Evolutionary conservation across 106 monocot genomes (phyloP).

Genomic region (Cymbidium sinense): DNA sequence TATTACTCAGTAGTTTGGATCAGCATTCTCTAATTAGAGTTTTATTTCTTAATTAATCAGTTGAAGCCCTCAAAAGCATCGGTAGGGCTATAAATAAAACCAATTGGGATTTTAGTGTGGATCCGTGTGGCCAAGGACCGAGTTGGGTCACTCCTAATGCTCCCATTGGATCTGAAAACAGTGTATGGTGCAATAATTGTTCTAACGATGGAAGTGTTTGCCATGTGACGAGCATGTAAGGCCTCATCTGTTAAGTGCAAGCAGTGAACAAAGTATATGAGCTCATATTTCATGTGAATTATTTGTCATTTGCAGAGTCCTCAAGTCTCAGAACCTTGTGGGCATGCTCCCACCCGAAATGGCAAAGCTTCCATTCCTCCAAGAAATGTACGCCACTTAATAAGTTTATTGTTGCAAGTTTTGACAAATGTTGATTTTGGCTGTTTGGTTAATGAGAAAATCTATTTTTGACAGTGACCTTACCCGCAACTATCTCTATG

Average conservation of each 20-base stretch:
- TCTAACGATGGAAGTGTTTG: constrained; percentile 4
- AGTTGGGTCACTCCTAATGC: constrained; percentile 31
- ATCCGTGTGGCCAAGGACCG: constrained; percentile 45
- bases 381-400: constrained; percentile 5
- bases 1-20: too few relatives aligned
- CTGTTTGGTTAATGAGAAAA: background rate
- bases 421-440: background rate
- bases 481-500: constrained; percentile 7
- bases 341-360: constrained; percentile 8
- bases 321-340: constrained; percentile 10
- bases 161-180: constrained; percentile 24
- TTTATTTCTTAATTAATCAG: constrained; percentile 22
- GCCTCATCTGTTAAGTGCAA: background rate
- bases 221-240: constrained; percentile 14
- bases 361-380: constrained; percentile 6
- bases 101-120: constrained; percentile 58
- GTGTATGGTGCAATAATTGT: constrained; percentile 28
- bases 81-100: constrained; percentile 33
- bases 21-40: background rate
- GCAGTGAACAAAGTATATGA: too few relatives aligned
- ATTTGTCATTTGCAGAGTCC: constrained; percentile 1
- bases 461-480: constrained; percentile 7
- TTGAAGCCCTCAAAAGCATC: constrained; percentile 27
- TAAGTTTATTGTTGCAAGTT: background rate
- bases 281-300: too few relatives aligned